Evolutionary conservation across 2,329 filamentous ascomycete genomes (phyloP), one percentile per base, ranked within the genome.

Genomic region (Cordyceps cateniannulata): DNA sequence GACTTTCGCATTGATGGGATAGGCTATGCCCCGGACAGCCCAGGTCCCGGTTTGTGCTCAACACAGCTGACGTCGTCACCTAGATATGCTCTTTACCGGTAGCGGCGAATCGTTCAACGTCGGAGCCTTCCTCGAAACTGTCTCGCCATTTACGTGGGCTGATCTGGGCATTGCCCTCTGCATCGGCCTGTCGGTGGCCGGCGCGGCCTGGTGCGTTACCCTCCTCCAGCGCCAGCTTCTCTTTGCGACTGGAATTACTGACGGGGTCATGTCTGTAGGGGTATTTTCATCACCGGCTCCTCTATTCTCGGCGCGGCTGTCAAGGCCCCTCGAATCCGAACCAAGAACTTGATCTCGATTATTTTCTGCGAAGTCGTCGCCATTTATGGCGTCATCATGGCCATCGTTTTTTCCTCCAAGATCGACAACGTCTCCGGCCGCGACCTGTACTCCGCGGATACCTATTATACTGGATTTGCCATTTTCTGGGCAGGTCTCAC

Each of bases 311-410:
- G 96, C 71, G 95, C 91, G 69, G 95, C 95, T 80, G 95, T 99
- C 72, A 93, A 90, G 76, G 93, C 95, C 50, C 96, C 96, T 42
- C 89, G 95, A 69, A 99, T 99, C 78, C 91, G 95, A 75, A 99
- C 95, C 65, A 99, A 99, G 87, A 99, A 99, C 82, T 78, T 99
- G 72, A 98, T 99, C 75, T 98, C 93, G 70, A 99, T 99, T 77
- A 98, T 99, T 79, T 99, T 99, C 80, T 99, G 95, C 81, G 95
- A 99, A 79, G 95, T 99, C 72, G 95, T 99, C 71, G 95, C 95
- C 76, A 99, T 99, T 76, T 99, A 99, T 83, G 96, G 96, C 70
- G 93, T 99, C 77, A 99, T 99, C 79, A 99, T 99, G 92, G 89
- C 93, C 69, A 99, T 99, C 74, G 90, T 99, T 70, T 98, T 98